Evolutionary conservation across 2,329 filamentous ascomycete genomes (phyloP).

Genomic region (Aspergillus ibericus): DNA sequence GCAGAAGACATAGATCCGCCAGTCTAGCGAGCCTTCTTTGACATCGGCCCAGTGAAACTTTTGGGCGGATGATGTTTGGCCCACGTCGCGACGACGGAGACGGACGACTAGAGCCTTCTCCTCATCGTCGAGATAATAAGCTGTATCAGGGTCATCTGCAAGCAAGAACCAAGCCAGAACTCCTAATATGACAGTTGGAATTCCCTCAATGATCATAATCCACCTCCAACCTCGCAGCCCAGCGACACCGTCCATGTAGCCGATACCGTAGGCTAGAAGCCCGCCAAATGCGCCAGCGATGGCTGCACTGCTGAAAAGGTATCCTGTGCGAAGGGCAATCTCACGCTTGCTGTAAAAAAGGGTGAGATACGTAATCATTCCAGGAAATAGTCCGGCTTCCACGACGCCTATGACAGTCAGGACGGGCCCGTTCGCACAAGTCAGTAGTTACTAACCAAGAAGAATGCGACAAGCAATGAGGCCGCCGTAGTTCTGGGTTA

Average conservation of each 20-base stretch:
- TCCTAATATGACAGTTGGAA: constrained; percentile 58
- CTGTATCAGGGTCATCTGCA: constrained; percentile 66
- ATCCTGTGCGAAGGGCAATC: constrained; percentile 70
- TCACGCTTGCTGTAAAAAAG: constrained; percentile 75
- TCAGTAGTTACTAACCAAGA: constrained; percentile 39
- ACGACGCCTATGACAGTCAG: constrained; percentile 52
- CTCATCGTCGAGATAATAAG: constrained; percentile 59
- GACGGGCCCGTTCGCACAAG: neutral
- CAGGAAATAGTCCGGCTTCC: constrained; percentile 70
- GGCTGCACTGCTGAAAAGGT: constrained; percentile 65
- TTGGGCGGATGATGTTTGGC: constrained; percentile 50
- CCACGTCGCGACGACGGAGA: constrained; percentile 53
- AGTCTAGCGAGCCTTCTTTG: constrained; percentile 66
- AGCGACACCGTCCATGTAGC: constrained; percentile 66
- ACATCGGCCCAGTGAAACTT: constrained; percentile 64
- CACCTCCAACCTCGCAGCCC: constrained; percentile 70
- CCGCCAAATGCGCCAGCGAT: constrained; percentile 72
- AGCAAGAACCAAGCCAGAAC: constrained; percentile 59
- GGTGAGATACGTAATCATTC: constrained; percentile 67
- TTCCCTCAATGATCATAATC: constrained; percentile 63
- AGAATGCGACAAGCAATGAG: constrained; percentile 69
- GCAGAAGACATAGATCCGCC: constrained; percentile 73
- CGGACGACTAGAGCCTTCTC: constrained; percentile 61
- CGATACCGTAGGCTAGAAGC: constrained; percentile 71
- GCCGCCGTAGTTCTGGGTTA: constrained; percentile 64